A percentile compares a stretch with the other conserved stretches of the same genome.
These are phyloP conservation scores for Macrophomina pseudophaseolina DNA, from an alignment of 2,329 filamentous ascomycete species.

Conservation along the genomic window DNA sequence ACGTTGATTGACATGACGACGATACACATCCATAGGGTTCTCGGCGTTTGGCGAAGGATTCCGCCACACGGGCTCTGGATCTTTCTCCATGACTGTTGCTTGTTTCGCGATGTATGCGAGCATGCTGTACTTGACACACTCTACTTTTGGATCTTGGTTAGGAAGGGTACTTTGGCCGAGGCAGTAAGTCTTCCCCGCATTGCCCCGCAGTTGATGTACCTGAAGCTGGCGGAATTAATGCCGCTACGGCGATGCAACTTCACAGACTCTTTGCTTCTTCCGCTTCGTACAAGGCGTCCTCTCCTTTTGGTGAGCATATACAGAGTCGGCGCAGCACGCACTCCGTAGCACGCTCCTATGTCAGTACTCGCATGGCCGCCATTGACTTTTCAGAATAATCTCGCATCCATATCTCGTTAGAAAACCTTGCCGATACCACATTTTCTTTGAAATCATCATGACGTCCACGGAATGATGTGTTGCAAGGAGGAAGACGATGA, in stretches of 20 bases:
- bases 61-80: constrained; percentile 32
- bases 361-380: too few relatives aligned
- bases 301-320: too few relatives aligned
- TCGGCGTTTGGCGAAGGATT: constrained; percentile 28
- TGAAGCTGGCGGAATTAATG: not conserved
- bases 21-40: constrained; percentile 39
- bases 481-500: too few relatives aligned
- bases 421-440: too few relatives aligned
- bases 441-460: too few relatives aligned
- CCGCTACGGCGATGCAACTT: not conserved
- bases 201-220: not conserved
- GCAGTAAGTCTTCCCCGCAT: not conserved
- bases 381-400: too few relatives aligned
- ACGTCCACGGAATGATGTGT: too few relatives aligned
- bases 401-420: too few relatives aligned
- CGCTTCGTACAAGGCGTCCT: too few relatives aligned
- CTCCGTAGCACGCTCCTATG: too few relatives aligned
- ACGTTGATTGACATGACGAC: constrained; percentile 37
- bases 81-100: not conserved
- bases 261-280: not conserved
- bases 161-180: not conserved
- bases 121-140: not conserved
- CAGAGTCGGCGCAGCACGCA: too few relatives aligned
- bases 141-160: not conserved
- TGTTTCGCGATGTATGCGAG: not conserved